A percentile compares a stretch with the other conserved stretches of the same genome.
Evolutionary conservation across 768 basidiomycete genomes (phyloP).

Genomic region (Rhodotorula paludigena): DNA sequence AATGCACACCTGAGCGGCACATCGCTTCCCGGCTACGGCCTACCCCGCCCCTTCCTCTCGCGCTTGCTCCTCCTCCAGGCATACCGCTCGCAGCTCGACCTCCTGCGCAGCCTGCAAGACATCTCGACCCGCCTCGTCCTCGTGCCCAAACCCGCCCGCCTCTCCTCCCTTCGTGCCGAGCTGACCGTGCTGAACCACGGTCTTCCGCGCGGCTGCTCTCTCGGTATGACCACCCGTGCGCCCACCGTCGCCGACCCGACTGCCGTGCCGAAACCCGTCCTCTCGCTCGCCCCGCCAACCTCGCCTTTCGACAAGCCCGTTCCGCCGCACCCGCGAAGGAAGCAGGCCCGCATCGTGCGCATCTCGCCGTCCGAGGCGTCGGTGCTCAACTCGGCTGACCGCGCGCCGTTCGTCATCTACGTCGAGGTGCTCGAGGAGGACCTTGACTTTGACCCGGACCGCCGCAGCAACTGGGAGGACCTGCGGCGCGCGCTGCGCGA

Average conservation of each 20-base stretch:
- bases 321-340: constrained; percentile 48
- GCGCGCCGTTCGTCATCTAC: constrained; percentile 85
- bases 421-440: constrained; percentile 86
- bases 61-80: constrained; percentile 39
- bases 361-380: constrained; percentile 97
- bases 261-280: constrained; percentile 1
- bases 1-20: constrained; percentile 15
- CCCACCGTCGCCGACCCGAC: constrained; percentile 11
- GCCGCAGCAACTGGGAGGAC: constrained; percentile 76
- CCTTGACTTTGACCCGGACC: constrained; percentile 82
- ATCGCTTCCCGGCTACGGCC: constrained; percentile 39
- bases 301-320: neutral
- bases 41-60: constrained; percentile 44
- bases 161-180: constrained; percentile 94
- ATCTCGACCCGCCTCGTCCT: constrained; percentile 87
- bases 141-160: constrained; percentile 85
- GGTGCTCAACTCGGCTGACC: constrained; percentile 94
- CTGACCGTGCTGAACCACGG: constrained; percentile 91
- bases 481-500: constrained; percentile 55
- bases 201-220: constrained; percentile 82
- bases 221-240: constrained; percentile 35
- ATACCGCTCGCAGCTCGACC: constrained; percentile 44
- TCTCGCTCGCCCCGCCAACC: neutral
- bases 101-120: constrained; percentile 65
- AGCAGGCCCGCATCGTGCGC: constrained; percentile 75